These are phyloP conservation scores for Suaeda aralocaspica DNA, from an alignment of 148 eudicot species.

Conservation along the genomic window DNA sequence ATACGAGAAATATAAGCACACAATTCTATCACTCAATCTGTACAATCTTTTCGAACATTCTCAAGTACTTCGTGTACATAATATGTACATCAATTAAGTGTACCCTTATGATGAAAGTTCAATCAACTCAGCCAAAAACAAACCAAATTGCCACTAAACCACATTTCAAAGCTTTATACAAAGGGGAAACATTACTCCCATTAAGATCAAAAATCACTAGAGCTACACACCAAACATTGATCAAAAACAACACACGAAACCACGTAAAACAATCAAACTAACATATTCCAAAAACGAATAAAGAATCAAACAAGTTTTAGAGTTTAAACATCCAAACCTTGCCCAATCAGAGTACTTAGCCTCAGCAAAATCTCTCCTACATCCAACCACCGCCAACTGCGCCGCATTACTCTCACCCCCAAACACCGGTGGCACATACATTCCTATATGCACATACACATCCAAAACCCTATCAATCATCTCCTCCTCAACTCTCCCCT, in stretches of 20 bases:
- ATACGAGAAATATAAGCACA: too few species aligned
- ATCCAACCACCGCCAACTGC: slow-evolving; percentile 70
- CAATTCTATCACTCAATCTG: too few species aligned
- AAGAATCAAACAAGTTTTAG: background rate
- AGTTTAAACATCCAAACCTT: slow-evolving; percentile 43
- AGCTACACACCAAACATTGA: background rate
- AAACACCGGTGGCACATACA: slow-evolving; percentile 63
- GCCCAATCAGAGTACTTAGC: slow-evolving; percentile 96
- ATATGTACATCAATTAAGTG: too few species aligned
- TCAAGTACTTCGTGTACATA: too few species aligned
- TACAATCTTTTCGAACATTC: too few species aligned
- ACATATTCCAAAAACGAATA: background rate
- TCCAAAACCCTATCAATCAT: slow-evolving; percentile 48
- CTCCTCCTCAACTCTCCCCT: slow-evolving; percentile 34
- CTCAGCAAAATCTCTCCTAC: slow-evolving; percentile 61
- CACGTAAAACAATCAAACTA: background rate
- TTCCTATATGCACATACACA: slow-evolving; percentile 71
- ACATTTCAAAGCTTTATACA: too few species aligned
- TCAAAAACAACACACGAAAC: background rate
- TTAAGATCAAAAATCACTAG: background rate
- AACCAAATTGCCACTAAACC: too few species aligned
- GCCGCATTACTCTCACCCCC: slow-evolving; percentile 55
- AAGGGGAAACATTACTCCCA: background rate
- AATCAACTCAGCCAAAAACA: too few species aligned
- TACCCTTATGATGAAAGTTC: too few species aligned